Conservation (phyloP, 257 asterid species). For the Salvia rosmarinus region DNA sequence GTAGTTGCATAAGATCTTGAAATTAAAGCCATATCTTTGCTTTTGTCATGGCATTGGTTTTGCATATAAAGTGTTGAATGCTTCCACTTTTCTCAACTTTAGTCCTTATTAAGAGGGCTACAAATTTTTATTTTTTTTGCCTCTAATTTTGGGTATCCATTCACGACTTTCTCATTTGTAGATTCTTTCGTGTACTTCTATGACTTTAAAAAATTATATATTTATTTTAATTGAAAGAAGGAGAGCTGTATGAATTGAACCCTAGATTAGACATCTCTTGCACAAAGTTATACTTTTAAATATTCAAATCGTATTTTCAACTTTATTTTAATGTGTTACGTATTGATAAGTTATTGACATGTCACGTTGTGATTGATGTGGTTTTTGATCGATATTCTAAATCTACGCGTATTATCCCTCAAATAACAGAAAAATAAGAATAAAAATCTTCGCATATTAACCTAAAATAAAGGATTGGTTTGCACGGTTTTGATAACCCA, state of each 20-base stretch:
- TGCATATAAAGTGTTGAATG: conserved; percentile 11
- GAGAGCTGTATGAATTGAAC: too few species aligned
- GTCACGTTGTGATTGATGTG: neutral
- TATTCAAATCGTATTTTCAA: too few species aligned
- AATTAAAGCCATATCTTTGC: conserved; percentile 24
- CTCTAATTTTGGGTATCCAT: neutral
- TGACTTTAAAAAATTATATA: too few species aligned
- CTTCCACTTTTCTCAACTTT: neutral
- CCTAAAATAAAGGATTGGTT: too few species aligned
- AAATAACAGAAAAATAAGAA: too few species aligned
- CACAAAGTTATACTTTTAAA: too few species aligned
- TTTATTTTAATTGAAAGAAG: too few species aligned
- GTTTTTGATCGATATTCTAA: too few species aligned
- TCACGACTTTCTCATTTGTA: neutral
- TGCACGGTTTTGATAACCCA: neutral
- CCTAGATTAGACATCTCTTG: too few species aligned
- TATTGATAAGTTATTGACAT: neutral
- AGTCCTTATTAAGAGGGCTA: neutral
- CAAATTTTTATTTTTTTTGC: neutral
- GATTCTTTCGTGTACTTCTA: neutral
- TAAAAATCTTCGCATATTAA: too few species aligned
- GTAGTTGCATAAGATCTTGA: conserved; percentile 22
- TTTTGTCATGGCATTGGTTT: conserved; percentile 18
- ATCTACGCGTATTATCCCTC: too few species aligned
- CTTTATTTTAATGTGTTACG: too few species aligned